Base-by-base conservation (phyloP, 495 filamentous ascomycete genomes). In the Mytilinidion resinicola region DNA sequence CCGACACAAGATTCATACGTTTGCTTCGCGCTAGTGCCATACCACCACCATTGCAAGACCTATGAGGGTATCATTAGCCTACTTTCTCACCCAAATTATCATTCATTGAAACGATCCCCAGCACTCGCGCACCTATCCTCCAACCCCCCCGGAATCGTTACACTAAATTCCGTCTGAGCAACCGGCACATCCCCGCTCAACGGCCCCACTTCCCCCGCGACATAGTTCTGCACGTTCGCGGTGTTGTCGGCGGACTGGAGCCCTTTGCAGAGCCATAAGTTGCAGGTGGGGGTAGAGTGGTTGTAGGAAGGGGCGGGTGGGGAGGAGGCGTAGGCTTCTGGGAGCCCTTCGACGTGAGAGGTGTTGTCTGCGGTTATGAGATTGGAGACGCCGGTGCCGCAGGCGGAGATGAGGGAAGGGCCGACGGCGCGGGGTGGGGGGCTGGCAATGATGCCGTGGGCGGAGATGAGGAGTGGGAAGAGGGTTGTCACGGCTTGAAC, bases 21-120 rank as follows among this genome's bases (percentile, higher is more conserved):
- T 51, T 65, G 63, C 53, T 59, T 61, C 14, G 59, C 63, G 11
- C 54, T 51, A 8, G 55, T 59, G 1, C 63, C 63, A 47, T 50
- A 59, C 63, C 63, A 65, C 63, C 63, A 65, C 63, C 63, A 65
- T 43, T 65, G 63, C 11, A 65, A 42, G 20, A 65, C 63, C 62
- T 64, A 51, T 30, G 41, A 35, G 25, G 25, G 25, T 3, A 30
- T 30, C 25, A 30, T 30, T 6, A 30, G 25, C n/a, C n/a, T n/a
- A n/a, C n/a, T n/a, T n/a, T n/a, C n/a, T n/a, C 25, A 30, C 33
- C 11, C 35, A 6, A 43, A 57, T 55, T 51, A n/a, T n/a, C n/a
- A n/a, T n/a, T n/a, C n/a, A n/a, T n/a, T n/a, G n/a, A n/a, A n/a
- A 56, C 63, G 61, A 42, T 61, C 58, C 7, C 63, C 63, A 38